These are phyloP conservation scores for Ustilago nuda DNA, from an alignment of 1,284 basidiomycete genomes.

Conservation along the genomic window DNA sequence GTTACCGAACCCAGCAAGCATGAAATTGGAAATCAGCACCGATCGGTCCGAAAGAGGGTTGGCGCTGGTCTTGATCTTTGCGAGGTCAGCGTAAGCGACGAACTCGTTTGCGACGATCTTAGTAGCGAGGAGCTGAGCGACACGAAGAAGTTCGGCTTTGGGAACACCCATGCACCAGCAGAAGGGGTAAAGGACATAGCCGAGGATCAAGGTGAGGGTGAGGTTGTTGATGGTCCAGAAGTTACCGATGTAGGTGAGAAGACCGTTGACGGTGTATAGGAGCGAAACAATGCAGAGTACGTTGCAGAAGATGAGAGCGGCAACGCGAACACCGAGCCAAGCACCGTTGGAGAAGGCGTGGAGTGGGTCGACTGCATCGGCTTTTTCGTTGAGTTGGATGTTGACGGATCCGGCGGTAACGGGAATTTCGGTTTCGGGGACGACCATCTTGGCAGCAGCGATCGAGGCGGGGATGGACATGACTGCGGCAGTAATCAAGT, in stretches of 20 bases:
- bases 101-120: conserved; percentile 87
- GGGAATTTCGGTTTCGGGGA: conserved; percentile 85
- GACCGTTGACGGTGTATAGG: conserved; percentile 82
- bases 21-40: conserved; percentile 81
- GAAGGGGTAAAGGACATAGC: conserved; percentile 86
- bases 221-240: conserved; percentile 84
- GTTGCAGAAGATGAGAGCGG: conserved; percentile 85
- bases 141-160: conserved; percentile 67
- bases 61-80: conserved; percentile 47
- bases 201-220: conserved; percentile 84
- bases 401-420: conserved; percentile 83
- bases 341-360: conserved; percentile 91
- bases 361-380: conserved; percentile 75
- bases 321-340: conserved; percentile 84
- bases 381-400: conserved; percentile 77
- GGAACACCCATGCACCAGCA: conserved; percentile 74
- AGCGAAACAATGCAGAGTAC: conserved; percentile 79
- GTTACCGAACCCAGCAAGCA: conserved; percentile 91
- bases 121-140: conserved; percentile 78
- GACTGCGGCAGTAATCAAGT: conserved; percentile 87
- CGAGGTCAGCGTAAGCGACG: conserved; percentile 76
- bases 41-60: conserved; percentile 78
- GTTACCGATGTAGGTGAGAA: conserved; percentile 87
- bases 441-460: conserved; percentile 85
- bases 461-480: conserved; percentile 96